Conservation (phyloP, 768 basidiomycete species). For the Xerocomellus dryophilus region DNA sequence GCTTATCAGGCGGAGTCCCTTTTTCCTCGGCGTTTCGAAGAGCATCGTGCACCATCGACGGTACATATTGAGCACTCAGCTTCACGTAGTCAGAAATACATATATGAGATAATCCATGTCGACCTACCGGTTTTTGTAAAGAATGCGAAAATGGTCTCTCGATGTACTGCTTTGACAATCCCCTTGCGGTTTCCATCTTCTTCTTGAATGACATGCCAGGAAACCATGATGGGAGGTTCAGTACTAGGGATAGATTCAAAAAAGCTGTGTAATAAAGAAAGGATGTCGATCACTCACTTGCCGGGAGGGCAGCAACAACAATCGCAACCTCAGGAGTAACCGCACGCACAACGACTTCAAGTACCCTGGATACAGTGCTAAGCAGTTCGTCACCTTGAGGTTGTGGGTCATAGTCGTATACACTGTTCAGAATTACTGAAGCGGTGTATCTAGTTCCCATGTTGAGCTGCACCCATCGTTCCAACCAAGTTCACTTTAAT, state of each 20-base stretch:
- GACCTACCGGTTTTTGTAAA: neutral
- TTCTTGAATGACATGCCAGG: constrained; percentile 10
- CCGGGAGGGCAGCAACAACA: neutral
- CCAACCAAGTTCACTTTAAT: neutral
- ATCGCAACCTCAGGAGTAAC: neutral
- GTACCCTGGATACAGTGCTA: neutral
- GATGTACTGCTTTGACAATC: neutral
- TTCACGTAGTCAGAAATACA: neutral
- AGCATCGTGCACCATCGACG: constrained; percentile 5
- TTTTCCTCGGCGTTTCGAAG: neutral
- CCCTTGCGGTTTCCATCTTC: neutral
- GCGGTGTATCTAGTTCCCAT: neutral
- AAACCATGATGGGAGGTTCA: constrained; percentile 7
- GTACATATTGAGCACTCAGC: neutral
- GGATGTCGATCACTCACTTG: neutral
- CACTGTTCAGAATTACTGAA: neutral
- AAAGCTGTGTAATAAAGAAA: neutral
- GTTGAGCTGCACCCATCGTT: neutral
- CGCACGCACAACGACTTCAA: neutral
- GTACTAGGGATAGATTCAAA: neutral
- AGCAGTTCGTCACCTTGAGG: neutral
- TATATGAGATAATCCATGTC: too few species aligned
- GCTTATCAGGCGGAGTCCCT: neutral
- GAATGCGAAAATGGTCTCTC: neutral
- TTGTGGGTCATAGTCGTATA: neutral